Conservation (phyloP, 2,329 filamentous ascomycete genomes). For the Colletotrichum falcatum region DNA sequence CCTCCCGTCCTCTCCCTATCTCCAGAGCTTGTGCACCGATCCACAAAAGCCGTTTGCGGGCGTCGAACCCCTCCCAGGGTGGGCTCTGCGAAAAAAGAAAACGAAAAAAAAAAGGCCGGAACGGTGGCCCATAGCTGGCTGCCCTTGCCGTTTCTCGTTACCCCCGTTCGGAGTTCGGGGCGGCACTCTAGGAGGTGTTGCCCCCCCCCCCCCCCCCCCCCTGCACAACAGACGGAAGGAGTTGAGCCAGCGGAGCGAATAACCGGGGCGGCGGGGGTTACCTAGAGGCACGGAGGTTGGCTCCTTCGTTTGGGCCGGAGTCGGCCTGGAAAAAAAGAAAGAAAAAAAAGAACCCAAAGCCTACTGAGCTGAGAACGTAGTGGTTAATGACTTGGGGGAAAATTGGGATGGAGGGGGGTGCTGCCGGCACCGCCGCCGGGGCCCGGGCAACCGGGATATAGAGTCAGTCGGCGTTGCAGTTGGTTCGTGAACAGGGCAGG, state of each 20-base stretch:
- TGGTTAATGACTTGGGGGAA: too few relatives aligned
- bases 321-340: neutral
- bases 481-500: slow-evolving; percentile 6
- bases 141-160: too few relatives aligned
- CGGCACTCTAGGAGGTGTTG: neutral
- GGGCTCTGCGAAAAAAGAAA: neutral
- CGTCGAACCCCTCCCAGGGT: neutral
- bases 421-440: neutral
- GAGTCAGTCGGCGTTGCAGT: slow-evolving; percentile 26
- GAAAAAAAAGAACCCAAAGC: too few relatives aligned
- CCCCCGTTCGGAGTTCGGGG: neutral
- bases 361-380: neutral
- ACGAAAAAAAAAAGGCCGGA: neutral
- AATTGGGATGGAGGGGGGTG: neutral
- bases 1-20: neutral
- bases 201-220: too few relatives aligned
- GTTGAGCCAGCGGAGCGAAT: neutral
- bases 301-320: neutral
- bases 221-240: neutral
- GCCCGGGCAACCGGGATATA: neutral
- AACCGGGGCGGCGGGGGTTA: too few relatives aligned
- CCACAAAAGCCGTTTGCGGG: neutral
- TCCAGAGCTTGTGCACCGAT: neutral
- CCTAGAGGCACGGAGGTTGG: neutral
- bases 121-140: neutral